Evolutionary conservation across 352 stramenopile genomes (phyloP), one percentile per base, ranked within the genome.

Genomic region (Globisporangium echinulatum): DNA sequence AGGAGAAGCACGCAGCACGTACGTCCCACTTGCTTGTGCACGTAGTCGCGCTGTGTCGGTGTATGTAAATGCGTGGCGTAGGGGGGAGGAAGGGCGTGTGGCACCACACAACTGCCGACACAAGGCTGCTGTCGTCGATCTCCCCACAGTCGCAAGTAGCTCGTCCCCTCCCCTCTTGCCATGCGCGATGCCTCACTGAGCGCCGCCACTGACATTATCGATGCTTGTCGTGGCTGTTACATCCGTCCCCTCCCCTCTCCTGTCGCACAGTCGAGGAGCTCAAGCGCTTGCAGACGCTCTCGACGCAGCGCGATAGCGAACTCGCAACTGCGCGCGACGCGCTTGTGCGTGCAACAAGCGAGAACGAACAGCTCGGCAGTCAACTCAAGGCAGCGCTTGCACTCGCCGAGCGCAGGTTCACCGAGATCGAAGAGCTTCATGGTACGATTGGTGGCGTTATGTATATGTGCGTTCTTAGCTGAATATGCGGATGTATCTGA

Each of bases 371-470:
- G 25, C 64, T 88, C 36, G 63, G 54, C 10, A 77, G 80, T 47
- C 72, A 87, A 58, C 59, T 75, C 38, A 74, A 85, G 52, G 75
- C 67, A 8, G 62, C 66, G 11, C 74, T 67, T 58, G 72, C 75
- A 43, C 63, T 87, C 47, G 74, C 79, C 5, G 79, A 88, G 54
- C 80, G 82, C 52, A 78, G 79, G 1, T 66, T 90, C 2, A 66
- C 68, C 5, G 83, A 90, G 15, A 62, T 90, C 14, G 79, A 90
- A 59, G 67, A 75, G 33, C 67, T 90, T 9, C 77, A 88, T 14
- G 55, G 57, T 62, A 39, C 53, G 59, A 11, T 11, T n/a, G 4
- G 3, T 47, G 11, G 11, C 11, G 5, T 14, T 14, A 17, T 47
- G 11, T n/a, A 36, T 42, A 2, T 25, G 19, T 25, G 19, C 19